Percentiles rank a stretch among this genome's conserved stretches.
Evolutionary conservation across 228 moss, liverwort and hornwort species (phyloP).

Genomic region (Sphagnum magellanicum): DNA sequence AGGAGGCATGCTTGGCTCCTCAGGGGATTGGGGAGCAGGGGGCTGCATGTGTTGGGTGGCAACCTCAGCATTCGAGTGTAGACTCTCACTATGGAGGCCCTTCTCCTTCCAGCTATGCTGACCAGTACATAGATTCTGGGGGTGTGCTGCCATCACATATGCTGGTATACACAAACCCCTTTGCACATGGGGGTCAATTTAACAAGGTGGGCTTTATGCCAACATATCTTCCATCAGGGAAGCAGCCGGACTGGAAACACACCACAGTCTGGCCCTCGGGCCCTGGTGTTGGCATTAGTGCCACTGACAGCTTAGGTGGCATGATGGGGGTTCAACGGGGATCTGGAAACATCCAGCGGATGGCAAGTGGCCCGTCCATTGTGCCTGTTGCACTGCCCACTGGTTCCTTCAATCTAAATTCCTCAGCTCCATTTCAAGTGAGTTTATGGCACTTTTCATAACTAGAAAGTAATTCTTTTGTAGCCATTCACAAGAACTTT

Average conservation of each 20-base stretch:
- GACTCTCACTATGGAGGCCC: slow-evolving; percentile 95
- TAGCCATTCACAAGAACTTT: too few species aligned
- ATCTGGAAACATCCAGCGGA: slow-evolving; percentile 80
- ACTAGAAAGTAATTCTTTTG: neutral
- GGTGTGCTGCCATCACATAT: slow-evolving; percentile 74
- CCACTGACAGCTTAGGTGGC: slow-evolving; percentile 76
- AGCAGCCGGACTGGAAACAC: slow-evolving; percentile 99
- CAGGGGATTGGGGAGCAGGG: slow-evolving; percentile 82
- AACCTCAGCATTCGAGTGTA: slow-evolving; percentile 86
- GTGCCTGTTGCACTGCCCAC: slow-evolving; percentile 57
- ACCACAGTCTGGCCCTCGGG: slow-evolving; percentile 71
- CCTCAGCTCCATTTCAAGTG: slow-evolving; percentile 92
- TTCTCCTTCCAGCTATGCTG: slow-evolving; percentile 69
- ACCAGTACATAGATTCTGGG: slow-evolving; percentile 72
- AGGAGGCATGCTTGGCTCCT: slow-evolving; percentile 54
- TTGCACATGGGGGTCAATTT: slow-evolving; percentile 86
- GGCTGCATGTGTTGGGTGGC: slow-evolving; percentile 52
- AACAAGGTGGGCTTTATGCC: slow-evolving; percentile 87
- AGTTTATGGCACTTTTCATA: slow-evolving; percentile 7
- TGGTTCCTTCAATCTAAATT: slow-evolving; percentile 77
- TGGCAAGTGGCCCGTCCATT: slow-evolving; percentile 84
- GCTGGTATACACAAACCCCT: slow-evolving; percentile 91
- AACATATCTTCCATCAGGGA: slow-evolving; percentile 92
- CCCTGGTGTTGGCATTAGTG: slow-evolving; percentile 82
- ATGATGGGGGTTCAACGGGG: slow-evolving; percentile 73